phyloP scores from a whole-genome alignment of 805 yeast genomes.

The Metschnikowia santaceciliae region DNA sequence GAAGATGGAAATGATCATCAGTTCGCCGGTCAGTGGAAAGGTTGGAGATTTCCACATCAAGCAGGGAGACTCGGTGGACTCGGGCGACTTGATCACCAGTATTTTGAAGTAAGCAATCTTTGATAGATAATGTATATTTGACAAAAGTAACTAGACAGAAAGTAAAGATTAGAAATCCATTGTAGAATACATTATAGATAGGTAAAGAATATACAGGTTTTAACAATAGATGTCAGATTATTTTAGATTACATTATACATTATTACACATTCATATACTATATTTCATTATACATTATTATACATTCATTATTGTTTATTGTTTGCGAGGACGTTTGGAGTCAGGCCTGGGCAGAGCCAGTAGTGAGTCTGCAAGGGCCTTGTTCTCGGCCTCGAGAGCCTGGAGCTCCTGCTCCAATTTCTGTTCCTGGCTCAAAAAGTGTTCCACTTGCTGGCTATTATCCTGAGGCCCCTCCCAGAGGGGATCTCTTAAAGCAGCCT shows the following conservation, averaged over 20 bases:
- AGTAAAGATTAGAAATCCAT: neutral
- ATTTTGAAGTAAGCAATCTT: constrained; percentile 21
- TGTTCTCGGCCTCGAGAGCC: constrained; percentile 27
- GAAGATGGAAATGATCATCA: constrained; percentile 99
- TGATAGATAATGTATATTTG: neutral
- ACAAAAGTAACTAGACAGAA: neutral
- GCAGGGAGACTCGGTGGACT: constrained; percentile 95
- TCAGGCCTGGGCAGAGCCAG: constrained; percentile 25
- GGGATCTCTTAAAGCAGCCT: constrained; percentile 23
- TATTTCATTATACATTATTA: neutral
- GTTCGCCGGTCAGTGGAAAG: constrained; percentile 85
- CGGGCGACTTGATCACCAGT: constrained; percentile 71
- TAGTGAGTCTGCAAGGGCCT: constrained; percentile 18
- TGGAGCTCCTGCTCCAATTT: constrained; percentile 23
- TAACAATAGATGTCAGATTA: no score
- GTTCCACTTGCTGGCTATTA: constrained; percentile 19
- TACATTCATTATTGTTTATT: neutral
- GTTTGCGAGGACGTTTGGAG: constrained; percentile 19
- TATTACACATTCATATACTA: no score
- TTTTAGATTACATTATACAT: no score
- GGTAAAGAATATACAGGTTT: no score
- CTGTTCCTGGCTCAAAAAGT: constrained; percentile 20
- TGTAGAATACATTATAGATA: no score
- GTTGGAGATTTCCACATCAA: constrained; percentile 72
- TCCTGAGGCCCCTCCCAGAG: constrained; percentile 21